phyloP scores from a whole-genome alignment of 2,329 filamentous ascomycete species.

The Ophiostoma populinum region DNA sequence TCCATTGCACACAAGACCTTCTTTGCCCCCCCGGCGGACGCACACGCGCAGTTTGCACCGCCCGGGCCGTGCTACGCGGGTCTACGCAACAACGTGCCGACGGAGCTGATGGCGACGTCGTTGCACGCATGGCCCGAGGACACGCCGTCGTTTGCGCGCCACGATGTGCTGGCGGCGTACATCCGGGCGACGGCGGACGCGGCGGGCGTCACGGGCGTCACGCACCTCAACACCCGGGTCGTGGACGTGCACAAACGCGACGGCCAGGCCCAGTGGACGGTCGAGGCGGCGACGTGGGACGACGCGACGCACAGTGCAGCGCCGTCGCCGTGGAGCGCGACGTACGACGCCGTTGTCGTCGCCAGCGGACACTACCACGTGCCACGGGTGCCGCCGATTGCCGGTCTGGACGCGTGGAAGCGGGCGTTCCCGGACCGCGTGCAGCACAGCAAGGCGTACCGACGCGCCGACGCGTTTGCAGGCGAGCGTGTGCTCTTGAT shows the following conservation, averaged over 20 bases:
- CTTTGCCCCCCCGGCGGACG: too few relatives aligned
- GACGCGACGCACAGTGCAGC: background rate
- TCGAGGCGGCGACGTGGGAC: slow-evolving; percentile 5
- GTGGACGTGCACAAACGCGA: slow-evolving; percentile 27
- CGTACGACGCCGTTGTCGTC: slow-evolving; percentile 48
- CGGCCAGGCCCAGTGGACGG: background rate
- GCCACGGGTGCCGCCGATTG: slow-evolving; percentile 41
- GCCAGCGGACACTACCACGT: slow-evolving; percentile 51
- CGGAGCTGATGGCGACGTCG: slow-evolving; percentile 28
- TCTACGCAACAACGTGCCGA: slow-evolving; percentile 60
- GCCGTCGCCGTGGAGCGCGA: slow-evolving; percentile 12
- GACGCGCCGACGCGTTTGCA: slow-evolving; percentile 26
- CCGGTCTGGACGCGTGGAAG: slow-evolving; percentile 42
- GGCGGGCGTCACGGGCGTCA: slow-evolving; percentile 30
- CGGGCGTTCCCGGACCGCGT: slow-evolving; percentile 31
- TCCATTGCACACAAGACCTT: slow-evolving; percentile 16
- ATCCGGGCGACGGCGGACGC: slow-evolving; percentile 38
- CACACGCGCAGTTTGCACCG: slow-evolving; percentile 9
- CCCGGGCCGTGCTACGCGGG: slow-evolving; percentile 32
- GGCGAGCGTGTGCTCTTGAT: slow-evolving; percentile 25
- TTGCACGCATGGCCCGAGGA: slow-evolving; percentile 36
- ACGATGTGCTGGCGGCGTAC: slow-evolving; percentile 38
- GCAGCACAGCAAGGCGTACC: slow-evolving; percentile 56
- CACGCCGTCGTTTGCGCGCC: slow-evolving; percentile 41
- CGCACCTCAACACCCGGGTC: slow-evolving; percentile 42